Evolutionary conservation across 2,329 filamentous ascomycete species (phyloP), one percentile per base, ranked within the genome.

Genomic region (Pseudogymnoascus destructans): DNA sequence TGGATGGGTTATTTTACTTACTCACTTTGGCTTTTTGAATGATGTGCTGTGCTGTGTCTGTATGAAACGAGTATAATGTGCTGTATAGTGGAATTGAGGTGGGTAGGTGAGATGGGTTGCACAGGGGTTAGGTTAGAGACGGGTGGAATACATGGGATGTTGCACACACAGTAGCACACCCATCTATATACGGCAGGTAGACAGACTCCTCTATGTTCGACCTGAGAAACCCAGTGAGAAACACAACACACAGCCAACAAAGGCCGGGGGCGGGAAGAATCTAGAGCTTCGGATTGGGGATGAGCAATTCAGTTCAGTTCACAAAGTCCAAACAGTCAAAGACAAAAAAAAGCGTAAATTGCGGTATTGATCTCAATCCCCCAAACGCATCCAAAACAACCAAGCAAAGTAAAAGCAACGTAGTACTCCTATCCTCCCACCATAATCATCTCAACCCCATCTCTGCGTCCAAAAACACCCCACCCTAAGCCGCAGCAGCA

Each of bases 401-500:
- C 40, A 49, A 49, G 2, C 8, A 15, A 40, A 38, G 2, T 11
- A 19, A 10, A 40, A 40, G 6, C 27, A 10, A 7, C 42, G 21
- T 25, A 15, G 9, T 49, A 49, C 42, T 49, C 42, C 42, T 17
- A 27, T 27, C 23, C 42, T 3, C n/a, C 23, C 23, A 27, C 42
- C 15, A 3, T 17, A 49, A 49, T 17, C 42, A 49, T 27, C n/a
- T 7, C 21, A 46, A 25, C 11, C 11, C 38, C 38, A 8, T n/a
- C 19, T 10, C 10, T 23, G 23, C n/a, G n/a, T n/a, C n/a, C n/a
- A n/a, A 8, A 7, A 32, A 32, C 30, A 32, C 3, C 27, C 2
- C 38, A 10, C 9, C 10, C 19, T 42, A 49, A 49, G 38, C 38
- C 19, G 42, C 40, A 33, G 63, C 62, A 55, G 60, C 63, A 57